Conservation (phyloP, 345 rosid species). For the Salix viminalis region DNA sequence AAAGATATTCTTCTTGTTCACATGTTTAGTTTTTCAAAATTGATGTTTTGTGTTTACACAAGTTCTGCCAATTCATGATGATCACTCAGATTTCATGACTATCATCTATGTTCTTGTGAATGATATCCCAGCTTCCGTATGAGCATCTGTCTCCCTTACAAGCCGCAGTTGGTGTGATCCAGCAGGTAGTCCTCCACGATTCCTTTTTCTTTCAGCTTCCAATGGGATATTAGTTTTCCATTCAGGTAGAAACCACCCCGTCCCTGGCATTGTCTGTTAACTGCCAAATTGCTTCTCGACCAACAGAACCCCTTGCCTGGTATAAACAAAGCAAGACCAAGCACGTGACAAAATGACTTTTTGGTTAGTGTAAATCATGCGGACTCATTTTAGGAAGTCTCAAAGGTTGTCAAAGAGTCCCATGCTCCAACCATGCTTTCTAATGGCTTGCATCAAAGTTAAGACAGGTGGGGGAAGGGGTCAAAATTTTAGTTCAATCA, state of each 20-base stretch:
- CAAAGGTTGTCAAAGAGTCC: neutral
- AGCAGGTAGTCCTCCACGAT: slow-evolving; percentile 40
- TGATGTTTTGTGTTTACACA: neutral
- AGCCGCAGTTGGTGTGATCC: slow-evolving; percentile 64
- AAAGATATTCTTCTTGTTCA: neutral
- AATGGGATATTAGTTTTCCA: neutral
- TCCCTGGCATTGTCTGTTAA: neutral
- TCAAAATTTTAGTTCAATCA: neutral
- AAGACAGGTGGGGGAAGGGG: neutral
- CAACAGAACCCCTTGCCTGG: neutral
- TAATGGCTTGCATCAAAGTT: neutral
- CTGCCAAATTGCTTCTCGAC: neutral
- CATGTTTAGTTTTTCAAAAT: neutral
- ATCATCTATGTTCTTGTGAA: slow-evolving; percentile 7
- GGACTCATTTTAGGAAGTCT: neutral
- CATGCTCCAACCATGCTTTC: neutral
- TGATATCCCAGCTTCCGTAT: slow-evolving; percentile 50
- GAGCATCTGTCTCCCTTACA: slow-evolving; percentile 54
- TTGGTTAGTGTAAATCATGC: neutral
- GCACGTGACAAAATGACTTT: neutral
- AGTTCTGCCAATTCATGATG: neutral
- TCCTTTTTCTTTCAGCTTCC: neutral
- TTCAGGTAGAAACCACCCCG: neutral
- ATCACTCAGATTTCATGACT: neutral
- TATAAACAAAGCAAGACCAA: neutral